These are phyloP conservation scores for Paramecium biaurelia DNA, from an alignment of 73 alveolate genomes.

Conservation along the genomic window DNA sequence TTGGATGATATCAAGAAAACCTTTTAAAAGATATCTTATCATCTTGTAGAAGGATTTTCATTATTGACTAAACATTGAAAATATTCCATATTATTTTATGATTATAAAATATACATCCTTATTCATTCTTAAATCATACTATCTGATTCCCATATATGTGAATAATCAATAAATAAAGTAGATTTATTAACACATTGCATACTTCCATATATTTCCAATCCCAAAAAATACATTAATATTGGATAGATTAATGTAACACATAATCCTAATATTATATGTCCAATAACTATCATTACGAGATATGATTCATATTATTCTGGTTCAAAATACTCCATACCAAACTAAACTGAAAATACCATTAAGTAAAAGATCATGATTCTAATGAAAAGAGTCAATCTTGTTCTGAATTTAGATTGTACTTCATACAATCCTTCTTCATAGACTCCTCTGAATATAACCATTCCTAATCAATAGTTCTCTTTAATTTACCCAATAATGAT, in stretches of 20 bases:
- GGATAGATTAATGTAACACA: background rate
- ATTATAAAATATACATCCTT: background rate
- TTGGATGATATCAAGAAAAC: background rate
- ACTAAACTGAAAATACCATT: background rate
- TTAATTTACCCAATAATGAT: background rate
- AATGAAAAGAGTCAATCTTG: background rate
- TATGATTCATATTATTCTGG: background rate
- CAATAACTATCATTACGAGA: background rate
- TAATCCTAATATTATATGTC: background rate
- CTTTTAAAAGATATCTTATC: background rate
- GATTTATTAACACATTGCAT: constrained; percentile 1
- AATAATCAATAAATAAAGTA: background rate
- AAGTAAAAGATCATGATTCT: background rate
- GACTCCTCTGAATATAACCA: background rate
- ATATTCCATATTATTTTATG: background rate
- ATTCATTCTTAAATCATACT: background rate
- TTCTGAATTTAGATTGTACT: background rate
- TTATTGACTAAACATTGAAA: background rate
- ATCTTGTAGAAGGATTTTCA: background rate
- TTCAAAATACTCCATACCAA: background rate
- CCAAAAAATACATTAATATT: background rate
- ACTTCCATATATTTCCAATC: background rate
- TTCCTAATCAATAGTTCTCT: background rate
- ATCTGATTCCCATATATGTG: background rate
- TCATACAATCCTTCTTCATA: constrained; percentile 38